Evolutionary conservation across 164 flowering plant species (phyloP).

Genomic region (Vitis labrusca): DNA sequence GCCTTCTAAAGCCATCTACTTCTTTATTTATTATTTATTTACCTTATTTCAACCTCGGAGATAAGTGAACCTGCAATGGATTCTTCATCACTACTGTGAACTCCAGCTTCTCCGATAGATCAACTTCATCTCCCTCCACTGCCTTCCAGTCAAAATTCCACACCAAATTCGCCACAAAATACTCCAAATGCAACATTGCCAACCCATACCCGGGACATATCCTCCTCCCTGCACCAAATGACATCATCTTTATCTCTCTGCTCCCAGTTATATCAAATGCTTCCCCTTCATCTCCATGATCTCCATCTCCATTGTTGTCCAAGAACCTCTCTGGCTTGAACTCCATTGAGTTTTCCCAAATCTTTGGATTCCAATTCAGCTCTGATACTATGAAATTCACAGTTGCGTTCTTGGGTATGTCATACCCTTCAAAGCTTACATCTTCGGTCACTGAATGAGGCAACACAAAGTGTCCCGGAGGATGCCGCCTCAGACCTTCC

Average conservation of each 20-base stretch:
- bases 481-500: slow-evolving; percentile 43
- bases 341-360: slow-evolving; percentile 37
- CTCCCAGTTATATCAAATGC: slow-evolving; percentile 39
- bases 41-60: no score
- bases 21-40: no score
- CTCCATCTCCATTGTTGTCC: background rate
- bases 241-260: slow-evolving; percentile 55
- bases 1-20: no score
- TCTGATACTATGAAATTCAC: slow-evolving; percentile 39
- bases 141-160: slow-evolving; percentile 44
- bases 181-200: slow-evolving; percentile 30
- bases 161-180: slow-evolving; percentile 33
- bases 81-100: slow-evolving; percentile 45
- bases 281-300: background rate
- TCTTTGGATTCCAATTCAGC: slow-evolving; percentile 31
- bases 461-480: slow-evolving; percentile 33
- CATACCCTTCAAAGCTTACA: slow-evolving; percentile 18
- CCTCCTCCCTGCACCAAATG: slow-evolving; percentile 49
- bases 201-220: slow-evolving; percentile 29
- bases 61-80: slow-evolving; percentile 30
- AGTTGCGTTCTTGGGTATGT: slow-evolving; percentile 26
- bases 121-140: slow-evolving; percentile 34
- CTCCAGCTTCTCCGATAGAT: slow-evolving; percentile 43
- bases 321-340: slow-evolving; percentile 49
- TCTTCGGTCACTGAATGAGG: slow-evolving; percentile 39